Base-by-base conservation (phyloP, 2,329 filamentous ascomycete genomes). In the Aspergillus bombycis region DNA sequence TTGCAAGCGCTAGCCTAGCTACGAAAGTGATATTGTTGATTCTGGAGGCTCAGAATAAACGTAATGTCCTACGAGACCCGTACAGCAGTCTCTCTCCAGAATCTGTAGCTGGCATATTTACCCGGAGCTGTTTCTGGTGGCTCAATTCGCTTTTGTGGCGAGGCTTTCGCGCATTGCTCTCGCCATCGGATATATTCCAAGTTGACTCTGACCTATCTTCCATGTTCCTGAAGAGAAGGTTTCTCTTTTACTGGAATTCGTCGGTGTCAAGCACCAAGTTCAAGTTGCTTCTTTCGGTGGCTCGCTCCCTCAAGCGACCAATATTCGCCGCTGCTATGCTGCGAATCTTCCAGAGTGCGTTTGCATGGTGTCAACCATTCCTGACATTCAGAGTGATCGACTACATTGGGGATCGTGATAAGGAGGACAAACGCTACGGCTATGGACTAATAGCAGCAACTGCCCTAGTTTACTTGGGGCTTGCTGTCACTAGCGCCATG, bases 311-410 rank as follows among this genome's bases (percentile, higher is more conserved):
- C 41, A 43, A 43, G 16, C 41, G 41, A 43, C 41, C 41, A 43
- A 43, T 43, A 43, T 43, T 43, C 8, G 52, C 52, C n/a, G 52
- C 52, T 8, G 52, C 52, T 32, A 19, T 54, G 34, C 52, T 28
- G 16, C 21, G 52, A 36, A 19, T 54, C 19, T 54, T 54, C 34
- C 28, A 54, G 19, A 54, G 52, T 54, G 52, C 12, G 19, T 54
- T 54, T 32, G 32, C 52, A 9, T 54, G 52, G 52, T 54, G 52
- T 34, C 52, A 54, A 36, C 52, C 52, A 4, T 54, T 54, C 34
- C 28, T 54, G 14, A 54, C 34, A 30, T 54, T 54, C 16, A 30
- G 28, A 30, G 26, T 54, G 8, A 54, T 54, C 21, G n/a, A 36
- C 52, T 54, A 54, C 52, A 26, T 54, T 21, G 34, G 28, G 19